These are phyloP conservation scores for Alternaria gansuensis DNA, from an alignment of 2,329 filamentous ascomycete genomes.

Conservation along the genomic window DNA sequence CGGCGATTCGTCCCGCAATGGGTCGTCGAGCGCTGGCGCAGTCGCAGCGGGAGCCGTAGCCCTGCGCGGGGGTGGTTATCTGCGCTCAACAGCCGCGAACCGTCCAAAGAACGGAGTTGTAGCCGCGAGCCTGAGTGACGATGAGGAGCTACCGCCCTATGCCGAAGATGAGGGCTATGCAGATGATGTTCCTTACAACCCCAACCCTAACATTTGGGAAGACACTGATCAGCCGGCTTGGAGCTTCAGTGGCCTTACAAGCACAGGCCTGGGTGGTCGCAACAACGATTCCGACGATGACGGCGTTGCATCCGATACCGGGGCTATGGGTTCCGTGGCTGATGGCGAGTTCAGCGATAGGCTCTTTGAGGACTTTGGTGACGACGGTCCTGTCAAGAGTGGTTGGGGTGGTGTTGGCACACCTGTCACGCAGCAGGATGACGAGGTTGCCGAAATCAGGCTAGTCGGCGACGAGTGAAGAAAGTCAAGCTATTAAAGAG, in stretches of 20 bases:
- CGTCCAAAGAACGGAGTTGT: constrained; percentile 47
- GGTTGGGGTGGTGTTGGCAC: constrained; percentile 13
- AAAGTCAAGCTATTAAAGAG: not conserved
- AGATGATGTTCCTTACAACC: constrained; percentile 14
- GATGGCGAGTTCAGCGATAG: constrained; percentile 13
- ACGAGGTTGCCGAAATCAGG: constrained; percentile 20
- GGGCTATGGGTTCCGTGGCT: constrained; percentile 11
- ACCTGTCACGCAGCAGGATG: constrained; percentile 15
- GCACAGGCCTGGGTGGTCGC: constrained; percentile 17
- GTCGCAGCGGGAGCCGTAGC: constrained; percentile 69
- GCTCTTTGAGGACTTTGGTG: constrained; percentile 18
- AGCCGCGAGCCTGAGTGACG: constrained; percentile 47
- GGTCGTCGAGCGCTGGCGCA: constrained; percentile 90
- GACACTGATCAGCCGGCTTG: constrained; percentile 29
- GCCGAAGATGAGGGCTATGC: constrained; percentile 33
- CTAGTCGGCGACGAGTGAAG: constrained; percentile 8
- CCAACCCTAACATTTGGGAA: constrained; percentile 19
- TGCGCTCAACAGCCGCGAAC: constrained; percentile 44
- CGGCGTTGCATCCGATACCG: constrained; percentile 15
- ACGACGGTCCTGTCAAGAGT: constrained; percentile 12
- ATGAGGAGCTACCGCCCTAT: constrained; percentile 33
- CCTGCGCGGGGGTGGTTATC: constrained; percentile 51
- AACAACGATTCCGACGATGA: constrained; percentile 21
- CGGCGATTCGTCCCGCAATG: constrained; percentile 86
- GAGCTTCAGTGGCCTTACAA: constrained; percentile 32